These are phyloP conservation scores for Epichloe coenophiala DNA, from an alignment of 2,329 filamentous ascomycete genomes.

Conservation along the genomic window DNA sequence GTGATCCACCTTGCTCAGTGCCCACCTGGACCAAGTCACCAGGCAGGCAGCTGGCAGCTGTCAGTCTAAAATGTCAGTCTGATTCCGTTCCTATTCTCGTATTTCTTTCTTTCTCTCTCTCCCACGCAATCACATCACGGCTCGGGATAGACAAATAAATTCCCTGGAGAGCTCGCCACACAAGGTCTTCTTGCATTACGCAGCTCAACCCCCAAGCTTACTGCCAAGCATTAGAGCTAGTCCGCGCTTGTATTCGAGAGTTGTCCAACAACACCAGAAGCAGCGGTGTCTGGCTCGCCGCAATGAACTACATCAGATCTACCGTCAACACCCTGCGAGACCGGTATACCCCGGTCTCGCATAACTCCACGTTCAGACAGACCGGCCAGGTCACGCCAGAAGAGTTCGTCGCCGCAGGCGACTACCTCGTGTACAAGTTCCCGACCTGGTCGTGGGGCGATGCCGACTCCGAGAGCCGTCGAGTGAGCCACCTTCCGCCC, in stretches of 20 bases:
- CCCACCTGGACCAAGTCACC: slow-evolving; percentile 7
- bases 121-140: no score
- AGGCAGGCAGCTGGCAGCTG: slow-evolving; percentile 6
- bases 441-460: slow-evolving; percentile 96
- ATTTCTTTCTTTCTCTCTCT: background rate
- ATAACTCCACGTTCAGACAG: slow-evolving; percentile 84
- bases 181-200: no score
- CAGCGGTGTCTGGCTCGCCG: slow-evolving; percentile 8
- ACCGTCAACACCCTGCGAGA: slow-evolving; percentile 87
- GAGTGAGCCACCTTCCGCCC: slow-evolving; percentile 66
- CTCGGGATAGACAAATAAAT: no score
- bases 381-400: slow-evolving; percentile 95
- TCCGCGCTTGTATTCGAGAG: no score
- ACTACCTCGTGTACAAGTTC: slow-evolving; percentile 98
- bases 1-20: slow-evolving; percentile 14
- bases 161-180: no score
- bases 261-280: background rate
- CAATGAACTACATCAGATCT: slow-evolving; percentile 84
- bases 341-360: slow-evolving; percentile 74
- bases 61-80: background rate
- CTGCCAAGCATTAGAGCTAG: no score
- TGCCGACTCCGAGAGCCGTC: slow-evolving; percentile 66
- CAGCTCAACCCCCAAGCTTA: no score
- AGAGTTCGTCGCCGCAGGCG: slow-evolving; percentile 88
- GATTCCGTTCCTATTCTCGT: background rate